Base-by-base conservation (phyloP, 2,329 filamentous ascomycete genomes). In the Stemphylium vesicarium region DNA sequence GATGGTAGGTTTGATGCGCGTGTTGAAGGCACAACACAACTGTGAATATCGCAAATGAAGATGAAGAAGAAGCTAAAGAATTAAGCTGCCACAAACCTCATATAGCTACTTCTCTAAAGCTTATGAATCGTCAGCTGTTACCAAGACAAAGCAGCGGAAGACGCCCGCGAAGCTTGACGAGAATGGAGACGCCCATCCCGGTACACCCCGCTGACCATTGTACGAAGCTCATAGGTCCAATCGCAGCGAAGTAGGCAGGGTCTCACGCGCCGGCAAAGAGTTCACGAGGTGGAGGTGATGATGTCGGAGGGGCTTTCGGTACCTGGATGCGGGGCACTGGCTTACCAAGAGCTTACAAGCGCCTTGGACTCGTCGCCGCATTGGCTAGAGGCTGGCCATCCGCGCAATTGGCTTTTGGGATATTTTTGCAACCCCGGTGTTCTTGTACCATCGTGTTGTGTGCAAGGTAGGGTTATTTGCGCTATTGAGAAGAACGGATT, bases 331-430 rank as follows among this genome's bases (percentile, higher is more conserved):
- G 57, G 57, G 57, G 57, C 41, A 50, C 39, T 24, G 32, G 55
- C 57, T 58, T 52, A 58, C 51, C 48, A 60, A 57, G 54, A 57
- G 45, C 54, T 60, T 51, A 60, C 54, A 48, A 43, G 48, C 42
- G 29, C 16, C 33, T 36, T 11, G 38, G 15, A 10, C 5, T 7
- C 24, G n/a, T n/a, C 22, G 36, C 15, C 29, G 35, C 2, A 31
- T 22, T 26, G 22, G 15, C 24, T 38, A 35, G n/a, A 24, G 10
- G 8, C 18, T 16, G 33, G n/a, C n/a, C 22, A 24, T 7, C 22
- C 22, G 7, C 22, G 22, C 22, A 8, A 24, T 7, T 24, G 22
- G 22, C 22, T 24, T 24, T 24, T 24, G 22, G 22, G 22, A 24
- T 24, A 24, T 3, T 7, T 24, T 8, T 6, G 7, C 4, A 24